These are phyloP conservation scores for Backusella macrospora DNA, from an alignment of 192 early-diverging fungal species.

Conservation along the genomic window DNA sequence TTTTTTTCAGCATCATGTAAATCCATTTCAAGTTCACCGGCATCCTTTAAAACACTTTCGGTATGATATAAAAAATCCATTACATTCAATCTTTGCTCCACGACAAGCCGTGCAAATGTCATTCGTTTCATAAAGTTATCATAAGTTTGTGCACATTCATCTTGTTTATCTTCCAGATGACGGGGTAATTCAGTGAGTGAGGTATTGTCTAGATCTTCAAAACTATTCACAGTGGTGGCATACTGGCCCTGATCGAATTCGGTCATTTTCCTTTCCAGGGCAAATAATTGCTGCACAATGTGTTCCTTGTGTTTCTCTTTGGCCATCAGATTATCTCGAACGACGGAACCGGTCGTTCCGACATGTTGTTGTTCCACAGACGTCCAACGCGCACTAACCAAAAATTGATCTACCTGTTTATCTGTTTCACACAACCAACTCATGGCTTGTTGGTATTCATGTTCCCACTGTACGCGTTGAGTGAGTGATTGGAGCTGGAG, in stretches of 20 bases:
- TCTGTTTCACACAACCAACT: slow-evolving; percentile 26
- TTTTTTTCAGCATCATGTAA: background rate
- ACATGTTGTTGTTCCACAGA: background rate
- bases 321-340: background rate
- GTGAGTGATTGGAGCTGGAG: slow-evolving; percentile 35
- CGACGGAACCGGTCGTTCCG: background rate
- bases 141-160: slow-evolving; percentile 29
- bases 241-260: slow-evolving; percentile 38
- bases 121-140: slow-evolving; percentile 32
- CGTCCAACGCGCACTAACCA: slow-evolving; percentile 29
- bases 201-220: slow-evolving; percentile 43
- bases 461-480: slow-evolving; percentile 44
- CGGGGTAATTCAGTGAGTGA: slow-evolving; percentile 25
- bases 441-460: slow-evolving; percentile 23
- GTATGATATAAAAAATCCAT: slow-evolving; percentile 40
- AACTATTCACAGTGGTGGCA: slow-evolving; percentile 25
- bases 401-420: slow-evolving; percentile 30
- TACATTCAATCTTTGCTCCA: slow-evolving; percentile 41
- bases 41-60: slow-evolving; percentile 1
- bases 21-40: slow-evolving; percentile 4
- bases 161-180: slow-evolving; percentile 39
- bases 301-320: slow-evolving; percentile 20
- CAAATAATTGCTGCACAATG: slow-evolving; percentile 27
- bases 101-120: slow-evolving; percentile 36
- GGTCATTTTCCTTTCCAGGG: slow-evolving; percentile 29